These are phyloP conservation scores for Didymella pinodella DNA, from an alignment of 2,329 filamentous ascomycete species.

Conservation along the genomic window DNA sequence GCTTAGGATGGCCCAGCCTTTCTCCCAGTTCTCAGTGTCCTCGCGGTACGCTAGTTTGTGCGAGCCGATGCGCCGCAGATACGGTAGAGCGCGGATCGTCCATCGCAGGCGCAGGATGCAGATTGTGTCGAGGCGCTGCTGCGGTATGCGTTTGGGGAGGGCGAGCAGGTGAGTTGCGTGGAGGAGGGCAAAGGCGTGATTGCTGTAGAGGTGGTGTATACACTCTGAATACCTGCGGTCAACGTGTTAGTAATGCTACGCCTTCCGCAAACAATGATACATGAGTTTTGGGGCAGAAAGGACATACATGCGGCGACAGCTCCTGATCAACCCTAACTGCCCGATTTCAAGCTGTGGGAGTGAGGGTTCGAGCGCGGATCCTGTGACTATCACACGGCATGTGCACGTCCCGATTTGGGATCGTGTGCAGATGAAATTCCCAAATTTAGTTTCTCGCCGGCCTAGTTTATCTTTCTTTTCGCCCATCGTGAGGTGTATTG, in stretches of 20 bases:
- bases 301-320: conserved; percentile 41
- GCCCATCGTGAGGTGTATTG: conserved; percentile 43
- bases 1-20: conserved; percentile 39
- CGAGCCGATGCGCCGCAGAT: conserved; percentile 34
- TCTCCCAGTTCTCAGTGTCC: conserved; percentile 47
- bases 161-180: conserved; percentile 46
- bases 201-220: conserved; percentile 39
- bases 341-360: conserved; percentile 13
- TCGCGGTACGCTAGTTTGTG: conserved; percentile 43
- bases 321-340: conserved; percentile 28
- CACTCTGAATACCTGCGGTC: conserved; percentile 44
- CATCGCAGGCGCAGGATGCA: conserved; percentile 43
- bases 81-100: conserved; percentile 46
- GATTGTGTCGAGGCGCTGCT: conserved; percentile 38
- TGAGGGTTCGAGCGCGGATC: conserved; percentile 16
- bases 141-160: conserved; percentile 39
- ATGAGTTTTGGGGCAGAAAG: no score
- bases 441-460: conserved; percentile 27
- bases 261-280: no score
- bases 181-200: conserved; percentile 45
- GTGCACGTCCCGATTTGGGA: conserved; percentile 27
- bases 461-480: conserved; percentile 30
- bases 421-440: conserved; percentile 44
- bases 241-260: neutral
- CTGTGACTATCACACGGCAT: conserved; percentile 43